Evolutionary conservation across 1,284 basidiomycete genomes (phyloP).

Genomic region (Rhodotorula sp.): DNA sequence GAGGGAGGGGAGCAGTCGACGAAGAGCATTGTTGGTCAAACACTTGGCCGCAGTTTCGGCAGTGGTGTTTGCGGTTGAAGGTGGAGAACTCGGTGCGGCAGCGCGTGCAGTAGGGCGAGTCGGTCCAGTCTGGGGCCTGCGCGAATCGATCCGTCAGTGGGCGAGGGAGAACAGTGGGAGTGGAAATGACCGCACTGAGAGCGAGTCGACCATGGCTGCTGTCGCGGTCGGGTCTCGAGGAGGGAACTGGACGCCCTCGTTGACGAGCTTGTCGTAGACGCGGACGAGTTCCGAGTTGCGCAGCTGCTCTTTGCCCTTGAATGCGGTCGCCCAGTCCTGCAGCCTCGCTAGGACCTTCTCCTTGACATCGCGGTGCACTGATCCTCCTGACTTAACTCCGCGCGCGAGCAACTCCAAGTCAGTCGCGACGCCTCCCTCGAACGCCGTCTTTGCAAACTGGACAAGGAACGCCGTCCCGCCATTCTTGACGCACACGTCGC

Average conservation of each 20-base stretch:
- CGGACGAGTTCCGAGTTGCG: constrained; percentile 65
- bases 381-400: constrained; percentile 39
- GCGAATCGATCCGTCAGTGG: background rate
- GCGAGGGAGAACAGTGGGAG: background rate
- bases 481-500: constrained; percentile 96
- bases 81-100: constrained; percentile 90
- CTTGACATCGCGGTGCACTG: constrained; percentile 76
- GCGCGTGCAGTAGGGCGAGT: constrained; percentile 89
- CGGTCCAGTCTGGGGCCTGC: constrained; percentile 85
- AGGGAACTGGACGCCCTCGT: constrained; percentile 78
- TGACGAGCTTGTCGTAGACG: constrained; percentile 72
- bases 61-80: constrained; percentile 97
- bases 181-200: constrained; percentile 52
- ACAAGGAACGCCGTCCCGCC: constrained; percentile 87
- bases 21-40: constrained; percentile 94
- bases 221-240: constrained; percentile 67
- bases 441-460: constrained; percentile 60
- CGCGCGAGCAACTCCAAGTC: constrained; percentile 83
- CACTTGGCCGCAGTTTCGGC: constrained; percentile 94
- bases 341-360: constrained; percentile 72
- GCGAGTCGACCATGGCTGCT: constrained; percentile 80
- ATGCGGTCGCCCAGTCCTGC: constrained; percentile 90
- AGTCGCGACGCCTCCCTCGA: constrained; percentile 56
- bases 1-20: constrained; percentile 78
- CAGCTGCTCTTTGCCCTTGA: constrained; percentile 71